A percentile compares a stretch with the other conserved stretches of the same genome.
phyloP scores from a whole-genome alignment of 192 early-diverging fungal genomes.

The Cetraspora pellucida region DNA sequence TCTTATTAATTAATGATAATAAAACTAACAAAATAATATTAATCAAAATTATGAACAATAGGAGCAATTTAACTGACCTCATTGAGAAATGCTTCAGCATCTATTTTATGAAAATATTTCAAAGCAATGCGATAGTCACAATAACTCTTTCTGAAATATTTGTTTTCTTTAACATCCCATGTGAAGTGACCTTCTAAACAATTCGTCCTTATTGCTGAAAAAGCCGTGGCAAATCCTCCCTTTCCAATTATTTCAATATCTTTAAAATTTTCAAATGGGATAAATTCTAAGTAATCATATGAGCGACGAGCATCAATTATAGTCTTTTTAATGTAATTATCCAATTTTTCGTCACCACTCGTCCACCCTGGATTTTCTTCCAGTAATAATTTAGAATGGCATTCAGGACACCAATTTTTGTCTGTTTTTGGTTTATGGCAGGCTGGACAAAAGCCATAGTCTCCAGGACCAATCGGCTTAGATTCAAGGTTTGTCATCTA shows the following conservation, averaged over 20 bases:
- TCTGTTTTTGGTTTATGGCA: neutral
- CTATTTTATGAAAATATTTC: conserved; percentile 4
- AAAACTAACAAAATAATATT: neutral
- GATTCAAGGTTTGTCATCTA: no score
- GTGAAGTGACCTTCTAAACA: neutral
- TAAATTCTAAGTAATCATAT: conserved; percentile 3
- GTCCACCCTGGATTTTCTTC: neutral
- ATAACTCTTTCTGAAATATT: neutral
- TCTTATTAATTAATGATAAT: neutral
- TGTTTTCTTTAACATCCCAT: neutral
- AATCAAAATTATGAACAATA: neutral
- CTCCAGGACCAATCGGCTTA: no score
- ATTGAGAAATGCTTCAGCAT: neutral
- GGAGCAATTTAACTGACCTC: neutral
- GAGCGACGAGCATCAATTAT: neutral
- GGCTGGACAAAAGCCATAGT: conserved; percentile 9
- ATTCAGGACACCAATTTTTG: neutral
- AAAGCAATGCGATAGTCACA: neutral
- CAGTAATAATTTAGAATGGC: neutral
- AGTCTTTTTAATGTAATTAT: conserved; percentile 4
- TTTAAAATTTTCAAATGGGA: conserved; percentile 27
- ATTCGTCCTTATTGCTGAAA: conserved; percentile 2
- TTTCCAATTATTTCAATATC: conserved; percentile 12
- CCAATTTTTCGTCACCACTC: neutral
- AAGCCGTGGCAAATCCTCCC: conserved; percentile 30